Evolutionary conservation across 768 basidiomycete species (phyloP).

Genomic region (Cyathus striatus): DNA sequence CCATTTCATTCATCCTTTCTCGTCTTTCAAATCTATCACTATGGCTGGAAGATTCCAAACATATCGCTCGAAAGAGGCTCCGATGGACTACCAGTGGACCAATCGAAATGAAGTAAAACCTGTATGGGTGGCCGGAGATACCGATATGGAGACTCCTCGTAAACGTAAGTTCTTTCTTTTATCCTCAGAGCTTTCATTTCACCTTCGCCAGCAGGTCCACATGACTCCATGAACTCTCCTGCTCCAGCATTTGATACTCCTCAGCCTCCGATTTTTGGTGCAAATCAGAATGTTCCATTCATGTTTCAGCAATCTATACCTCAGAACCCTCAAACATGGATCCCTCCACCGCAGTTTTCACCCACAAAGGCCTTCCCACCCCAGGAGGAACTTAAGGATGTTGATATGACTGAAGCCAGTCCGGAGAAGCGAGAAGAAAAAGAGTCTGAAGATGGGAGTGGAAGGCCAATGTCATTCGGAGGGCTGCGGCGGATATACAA

Average conservation of each 20-base stretch:
- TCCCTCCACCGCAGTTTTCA: constrained; percentile 57
- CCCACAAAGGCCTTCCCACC: constrained; percentile 54
- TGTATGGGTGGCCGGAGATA: constrained; percentile 45
- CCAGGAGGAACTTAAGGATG: constrained; percentile 50
- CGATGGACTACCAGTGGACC: constrained; percentile 89
- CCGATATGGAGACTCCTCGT: constrained; percentile 49
- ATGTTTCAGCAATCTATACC: constrained; percentile 46
- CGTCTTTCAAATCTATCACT: neutral
- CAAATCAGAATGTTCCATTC: constrained; percentile 67
- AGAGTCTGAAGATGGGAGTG: constrained; percentile 32
- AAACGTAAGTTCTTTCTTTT: constrained; percentile 52
- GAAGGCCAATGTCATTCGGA: constrained; percentile 50
- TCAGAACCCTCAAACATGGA: constrained; percentile 59
- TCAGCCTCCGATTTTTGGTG: constrained; percentile 52
- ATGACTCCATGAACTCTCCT: constrained; percentile 36
- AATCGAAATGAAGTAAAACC: constrained; percentile 54
- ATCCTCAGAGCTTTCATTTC: constrained; percentile 3
- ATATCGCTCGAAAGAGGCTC: constrained; percentile 68
- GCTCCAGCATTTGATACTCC: constrained; percentile 31
- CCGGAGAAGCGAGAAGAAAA: constrained; percentile 45
- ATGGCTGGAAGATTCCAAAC: constrained; percentile 14
- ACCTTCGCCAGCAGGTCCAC: constrained; percentile 23
- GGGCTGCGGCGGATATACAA: constrained; percentile 63
- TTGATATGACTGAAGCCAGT: constrained; percentile 74
- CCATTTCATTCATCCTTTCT: too few relatives aligned